Conservation (phyloP, 345 rosid genomes). For the Cardamine resedifolia region DNA sequence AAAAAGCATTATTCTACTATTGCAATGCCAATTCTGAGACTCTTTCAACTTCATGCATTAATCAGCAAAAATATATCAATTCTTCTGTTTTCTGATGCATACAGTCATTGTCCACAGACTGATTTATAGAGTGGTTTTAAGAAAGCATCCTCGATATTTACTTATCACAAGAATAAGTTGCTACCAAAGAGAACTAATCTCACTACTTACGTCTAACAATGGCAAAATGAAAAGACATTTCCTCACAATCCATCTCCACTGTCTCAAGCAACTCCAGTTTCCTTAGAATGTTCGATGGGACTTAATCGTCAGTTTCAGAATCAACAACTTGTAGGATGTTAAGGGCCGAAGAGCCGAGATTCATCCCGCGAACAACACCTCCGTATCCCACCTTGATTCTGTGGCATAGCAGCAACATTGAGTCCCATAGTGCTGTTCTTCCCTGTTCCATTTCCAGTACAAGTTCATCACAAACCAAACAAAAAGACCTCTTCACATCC, state of each 20-base stretch:
- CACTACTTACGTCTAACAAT: slow-evolving; percentile 8
- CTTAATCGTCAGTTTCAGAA: slow-evolving; percentile 54
- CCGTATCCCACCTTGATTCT: slow-evolving; percentile 77
- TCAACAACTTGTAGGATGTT: slow-evolving; percentile 73
- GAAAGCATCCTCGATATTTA: slow-evolving; percentile 8
- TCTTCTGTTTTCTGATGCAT: not conserved
- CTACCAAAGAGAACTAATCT: slow-evolving; percentile 8
- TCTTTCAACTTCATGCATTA: not conserved
- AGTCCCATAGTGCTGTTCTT: slow-evolving; percentile 88
- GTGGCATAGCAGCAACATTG: slow-evolving; percentile 73
- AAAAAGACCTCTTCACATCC: not conserved
- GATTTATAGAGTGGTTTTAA: not conserved
- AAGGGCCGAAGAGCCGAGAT: slow-evolving; percentile 82
- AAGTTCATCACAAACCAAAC: not conserved
- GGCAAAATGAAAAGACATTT: not conserved
- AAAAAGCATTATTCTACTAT: not conserved
- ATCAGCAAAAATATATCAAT: not conserved
- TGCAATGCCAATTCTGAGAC: not conserved
- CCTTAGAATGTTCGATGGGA: not conserved
- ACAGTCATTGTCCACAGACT: not conserved
- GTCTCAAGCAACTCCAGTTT: slow-evolving; percentile 12
- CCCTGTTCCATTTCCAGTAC: slow-evolving; percentile 56
- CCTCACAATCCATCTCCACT: not conserved
- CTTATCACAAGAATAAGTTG: slow-evolving; percentile 20
- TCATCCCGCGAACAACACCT: slow-evolving; percentile 82